phyloP scores from a whole-genome alignment of 352 stramenopile genomes.

The Achlya hypogyna region DNA sequence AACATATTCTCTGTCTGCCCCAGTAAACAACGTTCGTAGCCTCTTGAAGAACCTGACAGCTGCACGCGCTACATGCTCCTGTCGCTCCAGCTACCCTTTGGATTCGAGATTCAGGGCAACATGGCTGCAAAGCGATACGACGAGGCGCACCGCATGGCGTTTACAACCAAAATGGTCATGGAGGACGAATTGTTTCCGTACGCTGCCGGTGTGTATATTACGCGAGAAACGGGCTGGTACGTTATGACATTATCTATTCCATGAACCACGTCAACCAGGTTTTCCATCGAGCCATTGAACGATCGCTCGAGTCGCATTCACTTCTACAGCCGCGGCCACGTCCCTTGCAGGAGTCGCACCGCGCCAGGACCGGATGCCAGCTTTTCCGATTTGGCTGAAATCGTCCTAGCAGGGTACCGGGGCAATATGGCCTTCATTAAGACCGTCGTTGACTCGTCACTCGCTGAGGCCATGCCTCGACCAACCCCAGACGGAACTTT shows the following conservation, averaged over 20 bases:
- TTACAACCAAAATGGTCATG: not conserved
- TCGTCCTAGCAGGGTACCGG: not conserved
- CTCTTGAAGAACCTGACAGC: not conserved
- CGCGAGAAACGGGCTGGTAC: not conserved
- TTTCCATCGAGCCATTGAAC: not conserved
- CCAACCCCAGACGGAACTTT: too few relatives aligned
- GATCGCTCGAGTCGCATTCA: not conserved
- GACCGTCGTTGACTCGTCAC: too few relatives aligned
- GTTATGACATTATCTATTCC: not conserved
- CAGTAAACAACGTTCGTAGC: not conserved
- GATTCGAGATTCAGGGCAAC: not conserved
- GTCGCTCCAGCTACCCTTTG: not conserved
- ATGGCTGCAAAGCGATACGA: not conserved
- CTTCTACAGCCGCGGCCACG: not conserved
- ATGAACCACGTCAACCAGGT: not conserved
- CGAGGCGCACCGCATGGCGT: not conserved
- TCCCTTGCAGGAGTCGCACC: not conserved
- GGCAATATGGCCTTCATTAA: too few relatives aligned
- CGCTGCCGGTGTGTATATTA: not conserved
- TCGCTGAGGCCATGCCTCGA: too few relatives aligned
- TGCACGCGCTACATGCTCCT: not conserved
- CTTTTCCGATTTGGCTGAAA: not conserved
- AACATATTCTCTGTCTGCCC: too few relatives aligned
- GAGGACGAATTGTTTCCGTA: not conserved
- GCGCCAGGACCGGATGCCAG: not conserved